These are phyloP conservation scores for Effrenium voratum DNA, from an alignment of 73 alveolate genomes.

Conservation along the genomic window DNA sequence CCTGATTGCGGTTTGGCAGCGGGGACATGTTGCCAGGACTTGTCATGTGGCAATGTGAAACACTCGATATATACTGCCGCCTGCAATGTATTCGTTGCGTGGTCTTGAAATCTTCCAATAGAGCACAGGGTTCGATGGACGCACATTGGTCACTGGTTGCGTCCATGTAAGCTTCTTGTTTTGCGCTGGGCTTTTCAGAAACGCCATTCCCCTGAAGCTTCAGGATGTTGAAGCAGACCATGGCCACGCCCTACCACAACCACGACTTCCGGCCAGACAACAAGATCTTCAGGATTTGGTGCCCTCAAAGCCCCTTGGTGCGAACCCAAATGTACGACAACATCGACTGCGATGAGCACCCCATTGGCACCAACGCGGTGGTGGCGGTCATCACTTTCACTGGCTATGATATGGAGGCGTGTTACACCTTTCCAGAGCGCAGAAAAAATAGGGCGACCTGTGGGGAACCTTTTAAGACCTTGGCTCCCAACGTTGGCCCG, in stretches of 20 bases:
- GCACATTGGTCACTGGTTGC: too few relatives aligned
- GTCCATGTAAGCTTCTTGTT: too few relatives aligned
- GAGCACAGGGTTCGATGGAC: too few relatives aligned
- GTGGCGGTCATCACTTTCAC: conserved; percentile 99
- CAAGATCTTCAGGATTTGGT: conserved; percentile 64
- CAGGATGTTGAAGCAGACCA: conserved; percentile 99
- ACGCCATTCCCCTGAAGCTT: too few relatives aligned
- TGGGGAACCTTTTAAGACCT: neutral
- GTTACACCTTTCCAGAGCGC: neutral
- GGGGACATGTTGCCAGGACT: too few relatives aligned
- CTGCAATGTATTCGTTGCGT: too few relatives aligned
- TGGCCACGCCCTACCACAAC: conserved; percentile 99
- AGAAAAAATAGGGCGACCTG: neutral
- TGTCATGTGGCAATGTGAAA: too few relatives aligned
- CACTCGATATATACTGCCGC: too few relatives aligned
- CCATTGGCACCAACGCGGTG: conserved; percentile 99
- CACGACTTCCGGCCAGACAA: conserved; percentile 95
- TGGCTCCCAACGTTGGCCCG: too few relatives aligned
- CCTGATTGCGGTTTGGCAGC: too few relatives aligned
- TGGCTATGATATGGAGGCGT: conserved; percentile 94
- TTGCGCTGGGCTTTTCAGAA: too few relatives aligned
- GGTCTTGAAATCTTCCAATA: too few relatives aligned
- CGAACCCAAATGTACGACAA: conserved; percentile 96
- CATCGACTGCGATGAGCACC: conserved; percentile 98
- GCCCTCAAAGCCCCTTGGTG: conserved; percentile 90